Conservation (phyloP, 495 filamentous ascomycete genomes). For the Letharia lupina region DNA sequence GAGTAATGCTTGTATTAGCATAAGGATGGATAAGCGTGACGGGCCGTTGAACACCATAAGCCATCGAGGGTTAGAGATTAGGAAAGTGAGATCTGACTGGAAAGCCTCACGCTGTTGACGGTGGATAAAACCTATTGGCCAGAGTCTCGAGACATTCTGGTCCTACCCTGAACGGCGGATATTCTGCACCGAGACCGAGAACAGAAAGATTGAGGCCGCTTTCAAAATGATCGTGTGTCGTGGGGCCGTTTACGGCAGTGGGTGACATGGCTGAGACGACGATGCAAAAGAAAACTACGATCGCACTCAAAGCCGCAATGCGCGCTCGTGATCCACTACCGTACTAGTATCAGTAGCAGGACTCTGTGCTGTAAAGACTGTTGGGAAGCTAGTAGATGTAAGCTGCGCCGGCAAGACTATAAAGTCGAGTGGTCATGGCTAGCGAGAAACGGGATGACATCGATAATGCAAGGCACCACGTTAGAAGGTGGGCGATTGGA, state of each 20-base stretch:
- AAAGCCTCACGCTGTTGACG: constrained; percentile 25
- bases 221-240: constrained; percentile 23
- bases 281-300: neutral
- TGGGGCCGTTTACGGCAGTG: constrained; percentile 18
- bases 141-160: constrained; percentile 26
- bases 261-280: constrained; percentile 23
- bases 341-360: neutral
- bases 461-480: constrained; percentile 14
- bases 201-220: constrained; percentile 26
- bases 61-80: constrained; percentile 7
- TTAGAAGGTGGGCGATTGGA: constrained; percentile 5
- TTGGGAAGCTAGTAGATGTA: constrained; percentile 16
- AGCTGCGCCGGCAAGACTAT: constrained; percentile 12
- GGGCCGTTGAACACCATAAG: constrained; percentile 1
- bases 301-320: neutral
- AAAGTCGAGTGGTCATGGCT: constrained; percentile 11
- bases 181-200: constrained; percentile 27
- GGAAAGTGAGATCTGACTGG: constrained; percentile 16
- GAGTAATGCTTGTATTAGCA: constrained; percentile 14
- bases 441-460: constrained; percentile 7
- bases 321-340: neutral
- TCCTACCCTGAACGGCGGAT: constrained; percentile 25
- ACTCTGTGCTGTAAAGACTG: constrained; percentile 17
- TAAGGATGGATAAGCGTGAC: neutral
- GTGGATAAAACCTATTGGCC: constrained; percentile 27